Conservation (phyloP, 2,329 filamentous ascomycete genomes). For the Emmonsiellopsis sp. region DNA sequence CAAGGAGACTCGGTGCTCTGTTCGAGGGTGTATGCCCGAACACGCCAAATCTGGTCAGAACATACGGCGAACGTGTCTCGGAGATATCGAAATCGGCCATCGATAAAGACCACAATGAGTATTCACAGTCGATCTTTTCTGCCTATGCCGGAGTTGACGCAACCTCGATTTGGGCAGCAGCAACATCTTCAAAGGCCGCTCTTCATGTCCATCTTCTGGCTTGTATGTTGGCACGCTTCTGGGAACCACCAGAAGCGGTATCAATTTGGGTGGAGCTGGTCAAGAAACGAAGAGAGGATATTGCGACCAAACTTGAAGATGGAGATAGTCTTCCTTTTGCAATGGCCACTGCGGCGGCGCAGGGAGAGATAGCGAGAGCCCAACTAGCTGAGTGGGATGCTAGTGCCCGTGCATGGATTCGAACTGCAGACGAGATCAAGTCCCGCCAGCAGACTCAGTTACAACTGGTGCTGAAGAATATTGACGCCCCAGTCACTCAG, state of each 20-base stretch:
- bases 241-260: conserved; percentile 16
- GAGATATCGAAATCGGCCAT: conserved; percentile 16
- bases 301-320: background rate
- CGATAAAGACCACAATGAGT: background rate
- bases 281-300: background rate
- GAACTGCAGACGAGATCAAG: conserved; percentile 19
- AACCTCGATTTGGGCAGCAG: conserved; percentile 14
- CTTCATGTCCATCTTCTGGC: conserved; percentile 25
- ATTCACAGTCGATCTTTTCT: conserved; percentile 1
- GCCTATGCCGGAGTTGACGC: conserved; percentile 12
- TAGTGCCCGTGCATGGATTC: conserved; percentile 30
- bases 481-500: background rate
- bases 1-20: conserved; percentile 29
- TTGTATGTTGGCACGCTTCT: conserved; percentile 23
- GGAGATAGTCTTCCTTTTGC: background rate
- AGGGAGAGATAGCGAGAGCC: conserved; percentile 13
- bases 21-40: conserved; percentile 25
- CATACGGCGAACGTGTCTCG: conserved; percentile 26
- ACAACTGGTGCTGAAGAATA: background rate
- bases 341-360: background rate
- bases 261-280: conserved; percentile 26
- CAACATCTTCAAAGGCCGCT: conserved; percentile 18
- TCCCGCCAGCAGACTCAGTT: background rate
- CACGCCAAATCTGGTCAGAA: conserved; percentile 22
- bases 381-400: conserved; percentile 29